Base-by-base conservation (phyloP, 2,329 filamentous ascomycete species). In the Aspergillus versicolor region DNA sequence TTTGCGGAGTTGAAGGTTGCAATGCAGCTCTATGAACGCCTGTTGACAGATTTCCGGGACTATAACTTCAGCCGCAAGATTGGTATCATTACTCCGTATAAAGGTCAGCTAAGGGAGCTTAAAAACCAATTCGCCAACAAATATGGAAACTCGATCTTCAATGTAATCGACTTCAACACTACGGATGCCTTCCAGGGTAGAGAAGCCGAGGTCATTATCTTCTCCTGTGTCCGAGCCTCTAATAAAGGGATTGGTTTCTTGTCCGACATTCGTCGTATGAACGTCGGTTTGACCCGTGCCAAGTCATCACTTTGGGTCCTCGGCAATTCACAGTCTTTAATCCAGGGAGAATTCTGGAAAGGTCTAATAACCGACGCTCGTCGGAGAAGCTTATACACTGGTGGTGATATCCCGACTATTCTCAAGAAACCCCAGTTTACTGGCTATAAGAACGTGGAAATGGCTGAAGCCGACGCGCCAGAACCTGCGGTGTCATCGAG, bases 191-290 rank as follows among this genome's bases (percentile, higher is more conserved):
- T 97, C 73, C 92, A 99, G 73, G 94, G 94, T 61, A 87, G 95
- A 64, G 94, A 99, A 75, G 94, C 92, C 68, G 94, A 99, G 70
- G 88, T 99, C 61, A 97, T 99, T 73, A 97, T 99, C 62, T 99
- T 99, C 79, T 97, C 94, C 41, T 99, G 95, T 74, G 94, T 99
- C 60, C 88, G 94, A 77, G 93, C 94, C 21, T 93, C 89, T 30
- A 85, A 90, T n/a, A 90, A 88, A 7, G 92, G 93, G 67, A 96
- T 99, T 69, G 94, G 94, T 82, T 99, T 99, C 85, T 88, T 99
- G 84, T 90, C 91, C 54, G 94, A 99, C 73, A 96, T 99, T 70
- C 87, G 94, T 58, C 93, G 94, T 82, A 97, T 99, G 95, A 99
- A 99, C 74, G 94, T 99, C 68, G 94, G 94, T 78, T 81, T 99